Evolutionary conservation across 306 rosid genomes (phyloP), one percentile per base, ranked within the genome.

Genomic region (Medicago lupulina): DNA sequence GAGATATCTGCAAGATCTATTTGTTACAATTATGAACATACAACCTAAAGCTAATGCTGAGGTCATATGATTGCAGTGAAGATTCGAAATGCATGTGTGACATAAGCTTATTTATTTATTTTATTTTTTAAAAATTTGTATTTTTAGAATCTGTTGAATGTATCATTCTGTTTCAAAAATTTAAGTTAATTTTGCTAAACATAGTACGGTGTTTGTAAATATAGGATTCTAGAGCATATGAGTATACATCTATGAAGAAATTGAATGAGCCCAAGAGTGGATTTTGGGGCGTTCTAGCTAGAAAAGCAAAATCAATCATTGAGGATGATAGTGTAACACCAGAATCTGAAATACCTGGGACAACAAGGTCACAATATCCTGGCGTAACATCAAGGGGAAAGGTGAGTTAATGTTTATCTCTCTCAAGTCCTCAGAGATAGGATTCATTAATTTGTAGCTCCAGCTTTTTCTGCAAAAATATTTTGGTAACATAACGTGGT

Each of bases 201-300:
- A 50, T 67, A 54, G 18, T 72, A 19, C 47, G 53, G 8, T 67
- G 43, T 76, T 74, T 78, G 73, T 84, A 40, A 50, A 63, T 86
- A 71, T 76, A 86, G 96, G 89, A 84, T 67, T 63, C 91, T 13
- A 84, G 86, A 83, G 49, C 84, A 1, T 78, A 86, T 69, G 96
- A 95, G 79, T 92, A 92, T 84, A 86, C 93, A 7, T 92, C 97
- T 19, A 89, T 92, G 92, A 86, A 85, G 75, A 87, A 59, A 70
- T 59, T 88, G 86, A 84, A 84, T 77, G 97, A 95, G 81, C 73
- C 97, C 78, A 95, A 95, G 61, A 87, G 85, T 78, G 97, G 98
- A 54, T 90, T 95, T 80, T 95, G 98, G 98, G 93, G 97, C 79
- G 86, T 38, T 71, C 80, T 95, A 54, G 97, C 97, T 61, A 87